These are phyloP conservation scores for Cutaneotrichosporon cavernicola DNA, from an alignment of 1,284 basidiomycete species.

Conservation along the genomic window DNA sequence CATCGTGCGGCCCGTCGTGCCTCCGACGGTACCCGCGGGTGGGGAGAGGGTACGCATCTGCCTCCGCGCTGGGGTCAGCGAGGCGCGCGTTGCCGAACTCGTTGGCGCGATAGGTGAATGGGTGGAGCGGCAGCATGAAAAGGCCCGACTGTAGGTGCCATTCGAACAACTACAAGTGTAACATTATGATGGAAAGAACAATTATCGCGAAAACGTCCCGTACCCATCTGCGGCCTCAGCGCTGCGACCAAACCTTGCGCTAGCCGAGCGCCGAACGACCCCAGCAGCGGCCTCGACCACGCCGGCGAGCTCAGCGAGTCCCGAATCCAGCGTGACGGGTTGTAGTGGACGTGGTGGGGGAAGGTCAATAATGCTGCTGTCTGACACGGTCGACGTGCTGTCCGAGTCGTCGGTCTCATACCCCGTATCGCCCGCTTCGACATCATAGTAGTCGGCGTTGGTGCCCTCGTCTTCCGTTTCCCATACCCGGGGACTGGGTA, in stretches of 20 bases:
- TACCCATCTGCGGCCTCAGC: not conserved
- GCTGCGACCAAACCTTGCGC: slow-evolving; percentile 4
- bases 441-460: not conserved
- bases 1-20: slow-evolving; percentile 51
- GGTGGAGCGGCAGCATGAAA: slow-evolving; percentile 23
- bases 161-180: not conserved
- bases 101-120: slow-evolving; percentile 37
- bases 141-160: slow-evolving; percentile 5
- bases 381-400: slow-evolving; percentile 8
- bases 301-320: slow-evolving; percentile 1
- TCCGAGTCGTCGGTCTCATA: slow-evolving; percentile 5
- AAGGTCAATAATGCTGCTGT: slow-evolving; percentile 26
- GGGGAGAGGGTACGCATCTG: slow-evolving; percentile 50
- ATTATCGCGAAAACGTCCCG: slow-evolving; percentile 4
- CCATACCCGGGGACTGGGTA: not conserved
- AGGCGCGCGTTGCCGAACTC: slow-evolving; percentile 31
- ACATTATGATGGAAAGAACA: slow-evolving; percentile 5
- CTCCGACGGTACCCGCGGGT: slow-evolving; percentile 51
- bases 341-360: slow-evolving; percentile 17
- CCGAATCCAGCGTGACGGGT: slow-evolving; percentile 11
- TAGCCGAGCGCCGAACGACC: slow-evolving; percentile 3
- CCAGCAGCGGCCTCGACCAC: slow-evolving; percentile 7
- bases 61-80: slow-evolving; percentile 44
- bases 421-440: slow-evolving; percentile 1
- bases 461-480: not conserved